Evolutionary conservation across 441 rosid species (phyloP).

Genomic region (Monsonia emarginata): DNA sequence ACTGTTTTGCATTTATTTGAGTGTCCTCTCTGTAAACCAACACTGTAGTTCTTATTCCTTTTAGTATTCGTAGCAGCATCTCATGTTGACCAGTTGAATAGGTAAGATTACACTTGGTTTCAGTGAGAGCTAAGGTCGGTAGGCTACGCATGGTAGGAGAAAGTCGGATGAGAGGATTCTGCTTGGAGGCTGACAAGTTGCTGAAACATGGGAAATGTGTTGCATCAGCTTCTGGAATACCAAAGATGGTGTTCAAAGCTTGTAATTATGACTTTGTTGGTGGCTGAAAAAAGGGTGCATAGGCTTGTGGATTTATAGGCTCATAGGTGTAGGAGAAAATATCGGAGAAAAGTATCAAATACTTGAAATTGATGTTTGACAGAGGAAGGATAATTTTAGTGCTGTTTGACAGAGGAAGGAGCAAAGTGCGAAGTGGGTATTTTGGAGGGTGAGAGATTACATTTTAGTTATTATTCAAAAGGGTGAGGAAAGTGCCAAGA

Average conservation of each 20-base stretch:
- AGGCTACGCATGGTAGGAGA: background rate
- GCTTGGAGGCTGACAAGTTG: background rate
- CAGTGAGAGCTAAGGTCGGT: background rate
- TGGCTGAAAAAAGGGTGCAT: background rate
- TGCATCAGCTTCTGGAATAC: background rate
- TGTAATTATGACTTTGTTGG: background rate
- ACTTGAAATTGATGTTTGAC: background rate
- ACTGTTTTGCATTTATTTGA: background rate
- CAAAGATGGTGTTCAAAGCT: background rate
- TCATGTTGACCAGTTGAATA: background rate
- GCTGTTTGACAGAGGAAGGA: background rate
- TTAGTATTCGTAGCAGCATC: background rate
- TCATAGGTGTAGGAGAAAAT: background rate
- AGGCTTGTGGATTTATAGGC: background rate
- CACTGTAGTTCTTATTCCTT: background rate
- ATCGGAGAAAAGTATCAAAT: background rate
- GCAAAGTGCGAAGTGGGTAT: background rate
- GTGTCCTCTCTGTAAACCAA: background rate
- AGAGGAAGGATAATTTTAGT: background rate
- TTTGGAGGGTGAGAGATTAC: background rate
- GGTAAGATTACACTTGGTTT: background rate
- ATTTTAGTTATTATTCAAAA: background rate
- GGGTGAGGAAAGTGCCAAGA: background rate
- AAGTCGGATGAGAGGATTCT: background rate
- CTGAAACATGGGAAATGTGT: background rate